Conservation (phyloP, 805 yeast species). For the Lachancea meyersii region DNA sequence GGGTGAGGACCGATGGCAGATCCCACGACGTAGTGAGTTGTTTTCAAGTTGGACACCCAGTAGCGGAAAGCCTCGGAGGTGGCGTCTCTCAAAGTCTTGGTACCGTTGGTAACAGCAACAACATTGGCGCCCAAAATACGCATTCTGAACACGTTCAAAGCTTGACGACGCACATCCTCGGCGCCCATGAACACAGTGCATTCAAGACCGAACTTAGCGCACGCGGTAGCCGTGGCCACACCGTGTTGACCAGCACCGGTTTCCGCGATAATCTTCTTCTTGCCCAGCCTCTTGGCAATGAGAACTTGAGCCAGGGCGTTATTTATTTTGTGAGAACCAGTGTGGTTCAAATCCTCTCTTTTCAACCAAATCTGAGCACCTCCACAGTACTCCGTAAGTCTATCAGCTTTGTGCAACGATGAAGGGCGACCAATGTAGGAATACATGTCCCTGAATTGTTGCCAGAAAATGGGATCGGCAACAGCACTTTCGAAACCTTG, state of each 20-base stretch:
- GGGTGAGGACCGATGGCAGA: constrained; percentile 99
- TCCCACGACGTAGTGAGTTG: constrained; percentile 94
- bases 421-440: constrained; percentile 97
- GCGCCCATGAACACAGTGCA: constrained; percentile 99
- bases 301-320: constrained; percentile 79
- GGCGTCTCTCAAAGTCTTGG: constrained; percentile 94
- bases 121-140: constrained; percentile 93
- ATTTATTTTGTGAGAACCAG: constrained; percentile 84
- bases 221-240: constrained; percentile 88
- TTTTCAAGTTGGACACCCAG: constrained; percentile 84
- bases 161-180: constrained; percentile 97
- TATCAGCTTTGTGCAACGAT: constrained; percentile 80
- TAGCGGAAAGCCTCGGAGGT: constrained; percentile 93
- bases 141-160: constrained; percentile 96
- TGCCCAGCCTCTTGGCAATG: constrained; percentile 73
- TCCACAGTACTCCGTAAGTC: constrained; percentile 83
- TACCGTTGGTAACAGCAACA: constrained; percentile 88
- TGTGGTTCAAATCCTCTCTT: constrained; percentile 91
- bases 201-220: constrained; percentile 86
- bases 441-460: constrained; percentile 76
- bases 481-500: constrained; percentile 79
- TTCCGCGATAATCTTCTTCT: constrained; percentile 73
- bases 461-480: constrained; percentile 91
- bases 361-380: constrained; percentile 97
- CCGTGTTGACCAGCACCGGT: constrained; percentile 95